These are phyloP conservation scores for Leucocoprinus birnbaumii DNA, from an alignment of 768 basidiomycete genomes.

Conservation along the genomic window DNA sequence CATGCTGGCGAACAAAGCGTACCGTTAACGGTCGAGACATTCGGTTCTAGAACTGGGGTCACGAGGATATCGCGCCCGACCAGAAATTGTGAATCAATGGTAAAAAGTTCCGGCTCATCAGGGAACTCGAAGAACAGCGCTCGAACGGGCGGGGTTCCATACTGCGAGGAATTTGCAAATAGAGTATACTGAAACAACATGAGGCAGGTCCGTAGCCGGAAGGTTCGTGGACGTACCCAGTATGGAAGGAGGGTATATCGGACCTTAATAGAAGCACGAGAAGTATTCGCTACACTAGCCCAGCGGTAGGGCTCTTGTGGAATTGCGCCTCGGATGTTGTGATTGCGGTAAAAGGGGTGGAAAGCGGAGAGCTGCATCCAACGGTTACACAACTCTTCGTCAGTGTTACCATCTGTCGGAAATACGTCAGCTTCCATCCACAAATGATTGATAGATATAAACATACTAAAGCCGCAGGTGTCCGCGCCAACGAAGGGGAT, in stretches of 20 bases:
- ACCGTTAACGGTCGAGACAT: constrained; percentile 68
- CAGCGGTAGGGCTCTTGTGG: constrained; percentile 82
- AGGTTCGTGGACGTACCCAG: constrained; percentile 50
- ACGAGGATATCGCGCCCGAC: constrained; percentile 70
- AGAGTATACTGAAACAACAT: constrained; percentile 54
- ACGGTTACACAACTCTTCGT: constrained; percentile 79
- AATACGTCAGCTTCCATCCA: constrained; percentile 7
- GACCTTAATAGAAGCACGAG: constrained; percentile 65
- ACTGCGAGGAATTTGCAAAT: constrained; percentile 63
- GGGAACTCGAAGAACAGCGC: constrained; percentile 82
- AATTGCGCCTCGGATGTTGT: constrained; percentile 62
- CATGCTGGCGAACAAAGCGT: constrained; percentile 13
- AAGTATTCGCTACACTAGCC: constrained; percentile 76
- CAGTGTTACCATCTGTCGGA: constrained; percentile 51
- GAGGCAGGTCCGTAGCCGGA: background rate
- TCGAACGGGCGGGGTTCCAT: constrained; percentile 68
- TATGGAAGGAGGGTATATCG: constrained; percentile 75
- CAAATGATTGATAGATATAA: constrained; percentile 16
- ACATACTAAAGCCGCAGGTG: constrained; percentile 62
- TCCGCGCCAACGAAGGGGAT: constrained; percentile 85
- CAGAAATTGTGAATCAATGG: constrained; percentile 67
- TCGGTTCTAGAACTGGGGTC: constrained; percentile 71
- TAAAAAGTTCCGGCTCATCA: constrained; percentile 60
- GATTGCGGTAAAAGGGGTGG: constrained; percentile 80
- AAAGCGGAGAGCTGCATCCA: constrained; percentile 90